These are phyloP conservation scores for Olyra latifolia DNA, from an alignment of 176 grass and related monocot genomes.

Conservation along the genomic window DNA sequence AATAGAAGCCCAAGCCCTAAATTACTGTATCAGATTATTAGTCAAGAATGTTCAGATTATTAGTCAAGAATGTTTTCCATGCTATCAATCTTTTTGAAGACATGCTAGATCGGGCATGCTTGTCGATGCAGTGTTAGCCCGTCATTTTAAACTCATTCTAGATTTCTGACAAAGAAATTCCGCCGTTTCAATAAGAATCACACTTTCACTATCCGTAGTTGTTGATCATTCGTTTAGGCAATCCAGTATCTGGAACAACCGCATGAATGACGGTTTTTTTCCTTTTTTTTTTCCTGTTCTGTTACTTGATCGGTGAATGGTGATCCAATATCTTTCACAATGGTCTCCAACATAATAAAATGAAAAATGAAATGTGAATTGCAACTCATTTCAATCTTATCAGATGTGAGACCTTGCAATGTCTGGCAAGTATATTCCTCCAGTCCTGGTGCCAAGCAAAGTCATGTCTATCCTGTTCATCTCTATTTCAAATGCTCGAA, in stretches of 20 bases:
- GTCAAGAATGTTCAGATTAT: not conserved
- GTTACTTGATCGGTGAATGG: not conserved
- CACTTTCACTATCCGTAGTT: not conserved
- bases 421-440: conserved; percentile 1
- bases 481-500: not conserved
- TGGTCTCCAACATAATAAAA: not conserved
- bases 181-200: not conserved
- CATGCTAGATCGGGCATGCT: not conserved
- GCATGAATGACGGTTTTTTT: not conserved
- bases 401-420: not conserved
- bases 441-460: not conserved
- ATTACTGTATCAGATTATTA: not conserved
- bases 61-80: not conserved
- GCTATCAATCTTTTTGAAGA: not conserved
- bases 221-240: not conserved
- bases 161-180: not conserved
- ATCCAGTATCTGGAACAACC: not conserved
- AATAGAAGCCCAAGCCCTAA: conserved; percentile 25
- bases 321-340: not conserved
- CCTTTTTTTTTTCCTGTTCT: not conserved
- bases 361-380: not conserved
- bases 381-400: not conserved
- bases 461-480: not conserved
- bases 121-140: not conserved
- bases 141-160: not conserved